A percentile compares a stretch with the other conserved stretches of the same genome.
These are phyloP conservation scores for Houttuynia cordata DNA, from an alignment of 164 flowering plant species.

Conservation along the genomic window DNA sequence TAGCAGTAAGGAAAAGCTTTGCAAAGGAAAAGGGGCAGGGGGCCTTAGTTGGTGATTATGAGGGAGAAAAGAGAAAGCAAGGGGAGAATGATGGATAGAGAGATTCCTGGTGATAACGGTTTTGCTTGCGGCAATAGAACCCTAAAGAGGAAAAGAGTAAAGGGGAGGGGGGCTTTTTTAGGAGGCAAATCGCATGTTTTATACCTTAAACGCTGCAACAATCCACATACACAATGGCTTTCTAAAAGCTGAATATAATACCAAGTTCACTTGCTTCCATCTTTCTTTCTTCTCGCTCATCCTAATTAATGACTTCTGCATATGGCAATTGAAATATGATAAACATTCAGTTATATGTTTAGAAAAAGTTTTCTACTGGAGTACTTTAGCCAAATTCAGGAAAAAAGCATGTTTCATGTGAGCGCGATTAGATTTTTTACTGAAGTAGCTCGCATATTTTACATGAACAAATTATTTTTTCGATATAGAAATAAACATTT, in stretches of 20 bases:
- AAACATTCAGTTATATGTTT: too few species aligned
- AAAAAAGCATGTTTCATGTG: too few species aligned
- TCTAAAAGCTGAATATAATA: slow-evolving; percentile 63
- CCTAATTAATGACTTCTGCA: not conserved
- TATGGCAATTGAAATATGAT: not conserved
- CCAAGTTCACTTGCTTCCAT: slow-evolving; percentile 11
- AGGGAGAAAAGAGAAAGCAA: slow-evolving; percentile 7
- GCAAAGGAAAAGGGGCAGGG: not conserved
- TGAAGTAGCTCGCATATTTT: too few species aligned
- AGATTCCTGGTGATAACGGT: slow-evolving; percentile 8
- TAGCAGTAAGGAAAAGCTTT: not conserved
- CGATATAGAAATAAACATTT: too few species aligned
- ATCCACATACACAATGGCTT: slow-evolving; percentile 29
- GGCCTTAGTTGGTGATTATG: slow-evolving; percentile 21
- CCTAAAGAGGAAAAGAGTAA: slow-evolving; percentile 10
- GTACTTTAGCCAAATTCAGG: too few species aligned
- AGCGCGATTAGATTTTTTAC: too few species aligned
- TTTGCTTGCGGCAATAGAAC: not conserved
- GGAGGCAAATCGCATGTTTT: slow-evolving; percentile 54
- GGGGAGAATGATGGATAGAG: slow-evolving; percentile 1
- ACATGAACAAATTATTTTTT: too few species aligned
- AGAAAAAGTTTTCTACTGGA: too few species aligned
- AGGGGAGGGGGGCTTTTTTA: slow-evolving; percentile 28
- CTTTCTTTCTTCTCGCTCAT: not conserved
- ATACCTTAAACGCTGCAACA: slow-evolving; percentile 46